These are phyloP conservation scores for Lasiosphaeria hispida DNA, from an alignment of 495 filamentous ascomycete genomes.

Conservation along the genomic window DNA sequence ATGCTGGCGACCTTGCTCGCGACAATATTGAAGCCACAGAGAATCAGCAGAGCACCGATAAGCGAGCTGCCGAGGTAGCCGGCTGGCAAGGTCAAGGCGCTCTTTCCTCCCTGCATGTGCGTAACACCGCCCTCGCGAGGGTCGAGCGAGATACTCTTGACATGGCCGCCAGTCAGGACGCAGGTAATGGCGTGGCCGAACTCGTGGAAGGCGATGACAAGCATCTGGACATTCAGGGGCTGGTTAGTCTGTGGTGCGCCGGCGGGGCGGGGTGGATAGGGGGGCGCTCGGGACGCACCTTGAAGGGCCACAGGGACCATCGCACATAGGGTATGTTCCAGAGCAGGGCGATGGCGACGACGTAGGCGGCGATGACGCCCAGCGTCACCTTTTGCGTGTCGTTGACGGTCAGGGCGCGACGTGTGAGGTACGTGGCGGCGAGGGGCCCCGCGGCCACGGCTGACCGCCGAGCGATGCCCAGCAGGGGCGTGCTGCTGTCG, in stretches of 20 bases:
- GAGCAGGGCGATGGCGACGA: conserved; percentile 69
- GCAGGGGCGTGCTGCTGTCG: not conserved
- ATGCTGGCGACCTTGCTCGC: conserved; percentile 76
- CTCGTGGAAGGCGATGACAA: conserved; percentile 83
- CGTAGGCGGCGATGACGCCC: conserved; percentile 61
- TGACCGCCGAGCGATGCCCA: not conserved
- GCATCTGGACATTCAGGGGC: conserved; percentile 49
- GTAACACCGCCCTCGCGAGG: conserved; percentile 72
- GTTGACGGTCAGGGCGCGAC: conserved; percentile 60
- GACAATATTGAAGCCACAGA: conserved; percentile 77
- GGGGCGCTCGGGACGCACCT: conserved; percentile 44
- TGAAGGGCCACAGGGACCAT: conserved; percentile 78
- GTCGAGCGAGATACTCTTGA: conserved; percentile 63
- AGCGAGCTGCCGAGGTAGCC: conserved; percentile 74
- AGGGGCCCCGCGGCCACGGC: conserved; percentile 1
- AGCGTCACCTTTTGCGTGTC: conserved; percentile 72
- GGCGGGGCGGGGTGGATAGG: not conserved
- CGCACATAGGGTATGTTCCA: conserved; percentile 79
- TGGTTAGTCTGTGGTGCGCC: conserved; percentile 20
- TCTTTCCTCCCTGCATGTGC: conserved; percentile 74
- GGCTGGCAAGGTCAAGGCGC: conserved; percentile 69
- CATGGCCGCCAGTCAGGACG: conserved; percentile 66
- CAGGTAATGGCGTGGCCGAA: conserved; percentile 75
- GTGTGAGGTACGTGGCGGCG: conserved; percentile 20
- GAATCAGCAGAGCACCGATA: conserved; percentile 74